These are phyloP conservation scores for Scedosporium apiospermum DNA, from an alignment of 2,329 filamentous ascomycete species.

Conservation along the genomic window DNA sequence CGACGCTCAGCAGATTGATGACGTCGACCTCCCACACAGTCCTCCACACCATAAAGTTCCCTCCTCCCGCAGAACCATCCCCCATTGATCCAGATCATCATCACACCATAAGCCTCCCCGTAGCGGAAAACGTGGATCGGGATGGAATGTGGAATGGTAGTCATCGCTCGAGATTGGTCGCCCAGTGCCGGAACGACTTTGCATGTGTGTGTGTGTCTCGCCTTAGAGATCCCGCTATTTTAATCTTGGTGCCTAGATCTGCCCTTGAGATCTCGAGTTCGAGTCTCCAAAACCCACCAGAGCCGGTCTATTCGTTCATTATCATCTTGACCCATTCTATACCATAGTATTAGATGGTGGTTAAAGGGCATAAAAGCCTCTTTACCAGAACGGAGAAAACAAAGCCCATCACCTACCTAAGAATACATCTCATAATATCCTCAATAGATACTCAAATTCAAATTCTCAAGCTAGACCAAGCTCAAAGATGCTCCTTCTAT, in stretches of 20 bases:
- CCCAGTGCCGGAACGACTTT: not conserved
- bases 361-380: too few relatives aligned
- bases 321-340: too few relatives aligned
- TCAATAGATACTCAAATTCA: too few relatives aligned
- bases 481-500: too few relatives aligned
- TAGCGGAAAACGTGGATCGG: not conserved
- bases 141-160: not conserved
- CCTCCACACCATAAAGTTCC: not conserved
- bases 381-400: too few relatives aligned
- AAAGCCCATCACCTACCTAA: too few relatives aligned
- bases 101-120: not conserved
- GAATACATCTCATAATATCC: too few relatives aligned
- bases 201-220: not conserved
- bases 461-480: too few relatives aligned
- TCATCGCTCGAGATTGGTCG: not conserved
- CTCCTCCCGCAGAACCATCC: not conserved
- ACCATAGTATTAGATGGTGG: too few relatives aligned
- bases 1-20: not conserved
- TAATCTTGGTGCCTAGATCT: not conserved
- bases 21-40: conserved; percentile 1
- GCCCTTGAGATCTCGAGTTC: not conserved
- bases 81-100: not conserved
- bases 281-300: not conserved
- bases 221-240: not conserved
- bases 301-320: too few relatives aligned